Evolutionary conservation across 768 basidiomycete genomes (phyloP), one percentile per base, ranked within the genome.

Genomic region (Sarcomyxa edulis): DNA sequence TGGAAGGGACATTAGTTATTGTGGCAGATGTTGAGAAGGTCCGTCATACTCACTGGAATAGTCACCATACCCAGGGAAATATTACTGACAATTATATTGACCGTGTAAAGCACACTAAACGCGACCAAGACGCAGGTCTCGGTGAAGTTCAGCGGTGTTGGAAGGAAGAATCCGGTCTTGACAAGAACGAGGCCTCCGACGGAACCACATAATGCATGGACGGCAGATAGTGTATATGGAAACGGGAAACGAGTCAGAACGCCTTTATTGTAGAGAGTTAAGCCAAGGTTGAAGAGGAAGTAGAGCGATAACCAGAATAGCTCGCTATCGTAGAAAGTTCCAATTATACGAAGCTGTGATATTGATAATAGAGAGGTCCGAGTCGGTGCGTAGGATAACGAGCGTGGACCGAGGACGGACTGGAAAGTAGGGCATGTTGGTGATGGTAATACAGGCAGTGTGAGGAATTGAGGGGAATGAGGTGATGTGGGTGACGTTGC

Each of bases 71-170:
- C 74, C 16, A 95, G 69, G 5, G 89, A 93, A 21, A 92, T 66
- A 59, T 99, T 99, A 65, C 91, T 94, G 33, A 97, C 84, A 28
- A 85, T 83, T 49, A 98, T 95, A 55, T 99, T 99, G 56, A 95
- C 63, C 4, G 94, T 87, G 59, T 96, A 99, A 2, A 99, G 69
- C 14, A 82, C 64, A 49, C 92, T 95, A 64, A 98, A 99, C 2
- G 80, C 74, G 18, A 81, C 55, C 10, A 99, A 68, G 9, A 83
- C 74, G 15, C 77, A 40, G 40, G 74, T 76, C 53, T 95, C 84
- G 16, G 62, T 51, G 11, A 57, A 48, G 7, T 64, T 67, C 12
- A 86, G 59, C 19, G 67, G 64, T 21, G 78, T 72, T 11, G 82
- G 81, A 0, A 63, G 65, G 53, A 81, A 89, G 14, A 67, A 47